These are phyloP conservation scores for Vicia villosa DNA, from an alignment of 306 rosid species.

Conservation along the genomic window DNA sequence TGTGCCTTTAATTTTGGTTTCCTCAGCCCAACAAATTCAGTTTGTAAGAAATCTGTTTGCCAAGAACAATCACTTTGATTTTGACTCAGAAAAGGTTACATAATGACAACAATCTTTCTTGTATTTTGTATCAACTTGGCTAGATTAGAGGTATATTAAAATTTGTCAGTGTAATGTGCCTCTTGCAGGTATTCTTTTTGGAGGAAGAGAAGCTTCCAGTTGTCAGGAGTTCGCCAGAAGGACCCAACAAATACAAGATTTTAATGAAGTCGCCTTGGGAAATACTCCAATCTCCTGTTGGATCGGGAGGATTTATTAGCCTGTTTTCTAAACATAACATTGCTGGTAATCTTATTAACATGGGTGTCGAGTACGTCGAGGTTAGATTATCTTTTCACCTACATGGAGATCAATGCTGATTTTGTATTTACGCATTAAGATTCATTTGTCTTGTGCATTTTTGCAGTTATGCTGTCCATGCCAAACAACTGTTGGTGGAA, in stretches of 20 bases:
- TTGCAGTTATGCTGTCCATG: slow-evolving; percentile 67
- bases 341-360: slow-evolving; percentile 56
- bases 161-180: slow-evolving; percentile 16
- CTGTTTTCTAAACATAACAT: slow-evolving; percentile 64
- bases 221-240: slow-evolving; percentile 60
- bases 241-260: slow-evolving; percentile 59
- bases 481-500: slow-evolving; percentile 49
- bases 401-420: slow-evolving; percentile 4
- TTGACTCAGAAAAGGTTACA: slow-evolving; percentile 71
- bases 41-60: slow-evolving; percentile 56
- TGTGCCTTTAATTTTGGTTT: slow-evolving; percentile 76
- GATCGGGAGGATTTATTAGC: slow-evolving; percentile 82
- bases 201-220: slow-evolving; percentile 94
- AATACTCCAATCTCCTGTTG: slow-evolving; percentile 80
- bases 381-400: slow-evolving; percentile 45
- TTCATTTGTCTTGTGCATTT: slow-evolving; percentile 34
- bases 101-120: slow-evolving; percentile 31
- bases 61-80: slow-evolving; percentile 64
- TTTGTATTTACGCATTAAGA: background rate
- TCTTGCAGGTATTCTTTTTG: slow-evolving; percentile 72
- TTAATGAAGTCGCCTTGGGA: slow-evolving; percentile 96
- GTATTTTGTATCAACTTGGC: slow-evolving; percentile 25
- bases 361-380: slow-evolving; percentile 81
- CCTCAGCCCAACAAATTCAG: slow-evolving; percentile 56
- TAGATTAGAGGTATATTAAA: background rate